Conservation (phyloP, 2,329 filamentous ascomycete genomes). For the Neodidymelliopsis sp. region DNA sequence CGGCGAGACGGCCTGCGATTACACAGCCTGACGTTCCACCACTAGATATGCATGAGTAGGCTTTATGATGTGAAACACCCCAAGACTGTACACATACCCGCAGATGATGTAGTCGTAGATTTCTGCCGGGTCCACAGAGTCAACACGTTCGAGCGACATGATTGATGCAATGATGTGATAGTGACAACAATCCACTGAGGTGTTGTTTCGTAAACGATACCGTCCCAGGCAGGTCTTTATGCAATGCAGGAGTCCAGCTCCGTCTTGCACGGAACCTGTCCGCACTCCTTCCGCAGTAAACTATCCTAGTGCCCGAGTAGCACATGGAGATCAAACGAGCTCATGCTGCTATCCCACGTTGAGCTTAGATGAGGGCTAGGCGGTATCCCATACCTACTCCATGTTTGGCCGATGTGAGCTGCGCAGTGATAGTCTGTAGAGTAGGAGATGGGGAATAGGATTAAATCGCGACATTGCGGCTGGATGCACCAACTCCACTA, state of each 20-base stretch:
- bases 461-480: too few species aligned
- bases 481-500: too few species aligned
- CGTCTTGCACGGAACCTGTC: constrained; percentile 15
- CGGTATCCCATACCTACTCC: not conserved
- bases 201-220: not conserved
- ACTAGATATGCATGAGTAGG: constrained; percentile 22
- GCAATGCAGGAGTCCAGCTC: not conserved
- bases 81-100: constrained; percentile 23
- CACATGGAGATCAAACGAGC: not conserved
- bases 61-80: constrained; percentile 16
- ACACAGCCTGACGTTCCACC: constrained; percentile 60
- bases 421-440: too few species aligned
- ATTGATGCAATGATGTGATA: not conserved
- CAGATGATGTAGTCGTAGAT: constrained; percentile 39
- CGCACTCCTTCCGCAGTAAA: constrained; percentile 13
- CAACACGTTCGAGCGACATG: constrained; percentile 30
- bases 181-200: not conserved
- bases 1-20: constrained; percentile 57
- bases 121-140: constrained; percentile 27
- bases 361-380: not conserved
- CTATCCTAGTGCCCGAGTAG: constrained; percentile 1
- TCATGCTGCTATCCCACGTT: not conserved
- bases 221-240: constrained; percentile 6
- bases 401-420: too few species aligned
- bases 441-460: too few species aligned